Evolutionary conservation across 2,329 filamentous ascomycete species (phyloP).

Genomic region (Alternaria triticimaculans): DNA sequence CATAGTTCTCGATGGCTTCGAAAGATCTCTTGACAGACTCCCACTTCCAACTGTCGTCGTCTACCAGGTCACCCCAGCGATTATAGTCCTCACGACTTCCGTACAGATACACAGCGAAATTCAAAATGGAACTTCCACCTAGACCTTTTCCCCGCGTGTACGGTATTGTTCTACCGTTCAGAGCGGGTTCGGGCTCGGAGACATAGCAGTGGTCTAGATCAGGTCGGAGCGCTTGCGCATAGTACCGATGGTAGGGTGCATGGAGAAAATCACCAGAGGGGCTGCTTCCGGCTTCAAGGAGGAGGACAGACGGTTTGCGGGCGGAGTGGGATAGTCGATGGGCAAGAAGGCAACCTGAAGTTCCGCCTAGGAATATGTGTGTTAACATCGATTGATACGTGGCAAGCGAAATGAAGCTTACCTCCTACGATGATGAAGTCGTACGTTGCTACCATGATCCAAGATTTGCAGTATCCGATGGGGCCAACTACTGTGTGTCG

Average conservation of each 20-base stretch:
- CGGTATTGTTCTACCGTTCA: slow-evolving; percentile 50
- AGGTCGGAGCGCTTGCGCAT: slow-evolving; percentile 50
- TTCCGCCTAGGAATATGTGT: slow-evolving; percentile 56
- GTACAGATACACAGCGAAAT: slow-evolving; percentile 50
- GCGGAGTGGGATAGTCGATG: slow-evolving; percentile 57
- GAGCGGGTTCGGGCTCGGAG: slow-evolving; percentile 38
- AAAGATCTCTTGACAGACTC: slow-evolving; percentile 58
- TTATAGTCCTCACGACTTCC: slow-evolving; percentile 68
- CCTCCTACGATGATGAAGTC: slow-evolving; percentile 54
- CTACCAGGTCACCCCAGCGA: slow-evolving; percentile 64
- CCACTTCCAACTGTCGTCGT: slow-evolving; percentile 65
- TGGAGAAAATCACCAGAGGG: slow-evolving; percentile 50
- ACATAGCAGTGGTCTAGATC: slow-evolving; percentile 60
- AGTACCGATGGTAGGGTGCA: slow-evolving; percentile 63
- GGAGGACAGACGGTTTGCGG: slow-evolving; percentile 60
- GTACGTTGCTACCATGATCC: slow-evolving; percentile 27
- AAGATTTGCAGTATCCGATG: not conserved
- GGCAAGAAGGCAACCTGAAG: slow-evolving; percentile 65
- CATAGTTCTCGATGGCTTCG: slow-evolving; percentile 62
- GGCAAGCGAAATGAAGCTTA: slow-evolving; percentile 11
- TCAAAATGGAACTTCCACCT: slow-evolving; percentile 57
- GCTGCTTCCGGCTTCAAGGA: slow-evolving; percentile 68
- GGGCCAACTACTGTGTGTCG: not conserved
- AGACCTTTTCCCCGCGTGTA: slow-evolving; percentile 58
- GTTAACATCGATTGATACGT: not conserved